These are phyloP conservation scores for Verticillium albo-atrum DNA, from an alignment of 2,329 filamentous ascomycete species.

Conservation along the genomic window DNA sequence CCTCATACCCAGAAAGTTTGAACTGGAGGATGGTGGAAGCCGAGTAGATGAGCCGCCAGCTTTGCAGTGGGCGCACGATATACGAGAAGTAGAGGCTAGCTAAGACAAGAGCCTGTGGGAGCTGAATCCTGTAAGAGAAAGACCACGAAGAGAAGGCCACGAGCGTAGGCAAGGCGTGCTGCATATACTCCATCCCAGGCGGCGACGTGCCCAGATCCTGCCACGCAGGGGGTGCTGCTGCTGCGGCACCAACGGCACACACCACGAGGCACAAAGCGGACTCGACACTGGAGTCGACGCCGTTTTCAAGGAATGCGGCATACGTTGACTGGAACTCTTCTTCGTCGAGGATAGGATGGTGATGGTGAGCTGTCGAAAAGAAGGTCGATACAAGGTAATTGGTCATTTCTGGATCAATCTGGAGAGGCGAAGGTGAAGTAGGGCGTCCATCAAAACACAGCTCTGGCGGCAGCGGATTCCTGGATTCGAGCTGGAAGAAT, in stretches of 20 bases:
- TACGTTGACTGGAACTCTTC: conserved; percentile 19
- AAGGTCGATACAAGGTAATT: conserved; percentile 19
- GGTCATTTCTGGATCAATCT: conserved; percentile 10
- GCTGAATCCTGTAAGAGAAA: conserved; percentile 19
- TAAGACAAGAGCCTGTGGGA: conserved; percentile 23
- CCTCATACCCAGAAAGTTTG: conserved; percentile 15
- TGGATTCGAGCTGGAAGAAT: conserved; percentile 21
- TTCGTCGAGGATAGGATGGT: conserved; percentile 21
- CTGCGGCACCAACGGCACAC: conserved; percentile 20
- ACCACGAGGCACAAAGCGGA: conserved; percentile 24
- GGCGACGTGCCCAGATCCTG: conserved; percentile 13
- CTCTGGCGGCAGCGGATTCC: conserved; percentile 16
- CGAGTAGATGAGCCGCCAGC: conserved; percentile 25
- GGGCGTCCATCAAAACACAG: conserved; percentile 14
- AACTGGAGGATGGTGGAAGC: conserved; percentile 25
- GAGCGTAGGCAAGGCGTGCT: conserved; percentile 22
- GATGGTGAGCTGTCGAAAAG: conserved; percentile 18
- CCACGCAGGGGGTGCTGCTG: conserved; percentile 13
- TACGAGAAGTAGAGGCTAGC: conserved; percentile 28
- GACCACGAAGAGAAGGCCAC: conserved; percentile 22
- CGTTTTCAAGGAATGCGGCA: conserved; percentile 13
- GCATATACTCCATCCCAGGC: conserved; percentile 24
- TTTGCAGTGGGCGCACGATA: conserved; percentile 25
- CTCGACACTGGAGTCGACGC: conserved; percentile 16
- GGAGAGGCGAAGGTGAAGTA: background rate